A percentile compares a stretch with the other conserved stretches of the same genome.
Evolutionary conservation across 1,284 basidiomycete species (phyloP).

Genomic region (Tremellales sp.): DNA sequence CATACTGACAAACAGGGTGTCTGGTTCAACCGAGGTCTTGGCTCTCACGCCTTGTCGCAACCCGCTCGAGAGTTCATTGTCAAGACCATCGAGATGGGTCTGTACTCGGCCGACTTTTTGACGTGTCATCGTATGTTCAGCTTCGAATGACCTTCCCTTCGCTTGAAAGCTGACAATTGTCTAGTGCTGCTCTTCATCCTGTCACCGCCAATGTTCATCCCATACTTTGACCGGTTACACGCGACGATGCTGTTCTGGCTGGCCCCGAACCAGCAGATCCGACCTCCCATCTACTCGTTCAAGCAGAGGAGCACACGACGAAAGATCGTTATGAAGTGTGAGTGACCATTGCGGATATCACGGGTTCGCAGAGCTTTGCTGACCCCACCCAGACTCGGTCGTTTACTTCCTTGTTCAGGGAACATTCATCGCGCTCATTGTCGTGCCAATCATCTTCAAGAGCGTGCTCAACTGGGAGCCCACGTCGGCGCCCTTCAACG

Average conservation of each 20-base stretch:
- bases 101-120: constrained; percentile 79
- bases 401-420: constrained; percentile 73
- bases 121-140: constrained; percentile 38
- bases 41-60: constrained; percentile 81
- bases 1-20: constrained; percentile 54
- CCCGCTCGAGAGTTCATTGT: constrained; percentile 91
- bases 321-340: constrained; percentile 64
- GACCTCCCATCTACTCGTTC: constrained; percentile 84
- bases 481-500: constrained; percentile 47
- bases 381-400: constrained; percentile 57
- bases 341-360: constrained; percentile 16
- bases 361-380: neutral
- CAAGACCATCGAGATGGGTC: constrained; percentile 93
- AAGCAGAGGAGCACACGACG: constrained; percentile 81
- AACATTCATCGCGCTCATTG: constrained; percentile 66
- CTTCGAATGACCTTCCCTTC: too few species aligned
- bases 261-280: constrained; percentile 74
- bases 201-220: constrained; percentile 75
- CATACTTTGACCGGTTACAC: constrained; percentile 80
- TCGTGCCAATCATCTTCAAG: constrained; percentile 54
- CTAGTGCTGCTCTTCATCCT: constrained; percentile 65
- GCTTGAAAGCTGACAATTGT: constrained; percentile 50
- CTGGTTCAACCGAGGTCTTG: constrained; percentile 90
- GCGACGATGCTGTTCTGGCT: constrained; percentile 73
- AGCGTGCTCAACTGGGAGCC: constrained; percentile 59